Evolutionary conservation across 2,329 filamentous ascomycete genomes (phyloP), one percentile per base, ranked within the genome.

Genomic region (Hypoxylon sp.): DNA sequence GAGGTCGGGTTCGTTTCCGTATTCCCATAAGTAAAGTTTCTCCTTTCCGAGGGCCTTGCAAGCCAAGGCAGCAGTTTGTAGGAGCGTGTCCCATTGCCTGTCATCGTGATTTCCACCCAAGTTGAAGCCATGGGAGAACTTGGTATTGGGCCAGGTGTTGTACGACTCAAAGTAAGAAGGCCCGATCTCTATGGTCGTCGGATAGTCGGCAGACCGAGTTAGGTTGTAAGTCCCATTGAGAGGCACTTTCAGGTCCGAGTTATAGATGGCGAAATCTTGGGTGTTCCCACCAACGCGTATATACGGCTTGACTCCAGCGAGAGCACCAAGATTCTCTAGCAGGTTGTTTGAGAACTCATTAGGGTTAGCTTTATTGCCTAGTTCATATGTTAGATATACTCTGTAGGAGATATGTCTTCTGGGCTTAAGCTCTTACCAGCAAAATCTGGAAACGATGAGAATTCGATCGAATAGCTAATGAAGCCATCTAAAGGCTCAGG

Each of bases 231-330:
- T 87, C 30, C 87, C 87, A 53, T 87, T 82, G 9, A 85, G 79
- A 5, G 85, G 85, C 5, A 80, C 79, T 0, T 80, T 75, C 5
- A 89, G 83, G 3, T 82, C 82, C 1, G 82, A 78, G 68, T 90
- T 83, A 76, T 87, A 90, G 38, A 90, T 80, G 4, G 87, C 87
- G 69, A 86, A 89, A 78, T 91, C 88, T 77, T 91, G 89, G 0
- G 89, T 90, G 72, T 90, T 91, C n/a, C 89, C 89, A 2, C 89
- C 88, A 1, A 91, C 87, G 14, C 89, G 82, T 60, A 91, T 85
- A 70, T 87, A 82, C 1, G 89, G 89, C 67, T 88, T 89, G 5
- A 81, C 82, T 7, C 87, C 87, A 13, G 80, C 81, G 2, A 89
- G 73, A n/a, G 81, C 75, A 1, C 80, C 85, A 19, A 91, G 72